A percentile compares a stretch with the other conserved stretches of the same genome.
phyloP scores from a whole-genome alignment of 2,329 filamentous ascomycete genomes.

The Metarhizium album region DNA sequence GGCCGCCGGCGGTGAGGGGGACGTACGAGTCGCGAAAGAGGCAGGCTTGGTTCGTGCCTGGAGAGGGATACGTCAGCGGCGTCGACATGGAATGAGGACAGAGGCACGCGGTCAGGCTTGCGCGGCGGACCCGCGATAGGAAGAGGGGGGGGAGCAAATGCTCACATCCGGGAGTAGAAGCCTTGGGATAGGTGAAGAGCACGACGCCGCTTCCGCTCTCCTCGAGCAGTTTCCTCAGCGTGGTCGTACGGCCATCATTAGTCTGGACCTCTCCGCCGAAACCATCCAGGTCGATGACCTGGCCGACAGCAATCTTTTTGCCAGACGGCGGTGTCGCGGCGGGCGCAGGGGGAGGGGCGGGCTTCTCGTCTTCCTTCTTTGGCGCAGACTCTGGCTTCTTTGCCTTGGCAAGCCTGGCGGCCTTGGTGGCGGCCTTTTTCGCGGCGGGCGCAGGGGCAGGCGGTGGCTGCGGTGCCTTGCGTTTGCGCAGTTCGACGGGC shows the following conservation, averaged over 20 bases:
- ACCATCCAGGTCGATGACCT: slow-evolving; percentile 43
- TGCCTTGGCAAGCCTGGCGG: slow-evolving; percentile 29
- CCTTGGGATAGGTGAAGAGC: slow-evolving; percentile 91
- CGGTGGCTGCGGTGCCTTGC: slow-evolving; percentile 42
- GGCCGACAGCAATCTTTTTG: slow-evolving; percentile 41
- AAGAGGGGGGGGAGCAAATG: slow-evolving; percentile 4
- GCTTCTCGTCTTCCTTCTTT: slow-evolving; percentile 13
- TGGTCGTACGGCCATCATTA: slow-evolving; percentile 72
- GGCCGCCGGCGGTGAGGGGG: slow-evolving; percentile 64
- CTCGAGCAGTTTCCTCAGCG: slow-evolving; percentile 68
- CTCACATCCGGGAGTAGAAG: slow-evolving; percentile 90
- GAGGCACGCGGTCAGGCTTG: too few relatives aligned
- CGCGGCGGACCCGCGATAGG: neutral
- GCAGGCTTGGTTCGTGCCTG: slow-evolving; percentile 88
- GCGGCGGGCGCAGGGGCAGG: slow-evolving; percentile 32
- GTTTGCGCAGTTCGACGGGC: slow-evolving; percentile 50
- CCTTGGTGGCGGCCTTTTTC: slow-evolving; percentile 28
- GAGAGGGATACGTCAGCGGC: slow-evolving; percentile 5
- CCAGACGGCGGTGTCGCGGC: slow-evolving; percentile 14
- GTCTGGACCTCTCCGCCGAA: slow-evolving; percentile 70
- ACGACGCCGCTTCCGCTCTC: slow-evolving; percentile 79
- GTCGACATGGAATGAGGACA: slow-evolving; percentile 4
- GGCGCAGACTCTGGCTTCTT: slow-evolving; percentile 15
- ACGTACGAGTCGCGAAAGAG: slow-evolving; percentile 81
- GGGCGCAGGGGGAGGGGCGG: neutral